Conservation (phyloP, 257 asterid genomes). For the Ballota nigra region DNA sequence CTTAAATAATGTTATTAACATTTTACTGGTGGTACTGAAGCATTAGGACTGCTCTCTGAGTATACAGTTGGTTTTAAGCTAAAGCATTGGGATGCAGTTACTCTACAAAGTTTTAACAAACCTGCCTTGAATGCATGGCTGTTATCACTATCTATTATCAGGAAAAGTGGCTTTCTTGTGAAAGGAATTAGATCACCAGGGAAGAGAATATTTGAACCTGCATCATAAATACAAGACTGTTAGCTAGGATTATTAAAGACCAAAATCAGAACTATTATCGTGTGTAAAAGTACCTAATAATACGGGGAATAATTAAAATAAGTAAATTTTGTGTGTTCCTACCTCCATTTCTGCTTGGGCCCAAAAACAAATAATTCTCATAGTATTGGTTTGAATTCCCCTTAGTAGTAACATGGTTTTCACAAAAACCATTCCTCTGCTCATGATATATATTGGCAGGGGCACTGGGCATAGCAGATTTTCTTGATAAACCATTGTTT, state of each 20-base stretch:
- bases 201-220: conserved; percentile 80
- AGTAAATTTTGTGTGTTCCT: conserved; percentile 1
- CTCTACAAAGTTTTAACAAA: conserved; percentile 71
- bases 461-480: conserved; percentile 35
- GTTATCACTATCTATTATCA: conserved; percentile 86
- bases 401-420: conserved; percentile 46
- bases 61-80: conserved; percentile 12
- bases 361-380: conserved; percentile 65
- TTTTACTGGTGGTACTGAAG: conserved; percentile 9
- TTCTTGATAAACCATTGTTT: conserved; percentile 54
- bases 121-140: conserved; percentile 99
- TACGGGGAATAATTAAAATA: conserved; percentile 19
- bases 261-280: conserved; percentile 20
- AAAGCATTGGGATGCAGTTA: conserved; percentile 24
- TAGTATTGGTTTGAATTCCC: conserved; percentile 46
- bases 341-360: conserved; percentile 88
- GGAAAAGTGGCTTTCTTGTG: conserved; percentile 87
- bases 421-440: conserved; percentile 44
- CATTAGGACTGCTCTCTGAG: conserved; percentile 20
- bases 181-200: conserved; percentile 95
- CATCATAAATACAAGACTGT: conserved; percentile 23
- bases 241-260: conserved; percentile 13
- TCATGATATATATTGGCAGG: conserved; percentile 42
- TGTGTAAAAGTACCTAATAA: conserved; percentile 3
- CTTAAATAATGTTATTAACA: conserved; percentile 4